phyloP scores from a whole-genome alignment of 1,284 basidiomycete genomes.

The Microstroma glucosiphilum region DNA sequence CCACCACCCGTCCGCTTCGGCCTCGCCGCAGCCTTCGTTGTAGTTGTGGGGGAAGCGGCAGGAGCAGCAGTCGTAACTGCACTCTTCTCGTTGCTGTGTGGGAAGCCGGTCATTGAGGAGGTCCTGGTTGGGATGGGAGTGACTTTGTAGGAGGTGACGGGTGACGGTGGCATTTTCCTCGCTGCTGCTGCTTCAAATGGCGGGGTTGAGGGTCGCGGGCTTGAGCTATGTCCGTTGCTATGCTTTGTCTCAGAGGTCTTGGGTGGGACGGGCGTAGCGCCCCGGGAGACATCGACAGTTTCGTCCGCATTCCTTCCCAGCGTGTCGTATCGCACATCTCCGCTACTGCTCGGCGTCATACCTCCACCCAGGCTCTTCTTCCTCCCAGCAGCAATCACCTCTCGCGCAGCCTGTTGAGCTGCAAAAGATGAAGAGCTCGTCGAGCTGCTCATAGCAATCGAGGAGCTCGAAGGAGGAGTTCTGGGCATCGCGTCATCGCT shows the following conservation, averaged over 20 bases:
- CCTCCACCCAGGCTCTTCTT: neutral
- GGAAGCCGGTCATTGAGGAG: neutral
- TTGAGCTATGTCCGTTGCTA: too few relatives aligned
- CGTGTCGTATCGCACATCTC: too few relatives aligned
- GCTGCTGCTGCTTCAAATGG: too few relatives aligned
- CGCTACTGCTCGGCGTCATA: too few relatives aligned
- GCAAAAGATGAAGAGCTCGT: neutral
- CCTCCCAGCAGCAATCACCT: neutral
- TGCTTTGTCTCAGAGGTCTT: neutral
- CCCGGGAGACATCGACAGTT: too few relatives aligned
- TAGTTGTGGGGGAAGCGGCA: neutral
- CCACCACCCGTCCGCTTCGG: slow-evolving; percentile 29
- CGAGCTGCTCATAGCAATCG: neutral
- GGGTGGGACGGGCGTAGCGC: neutral
- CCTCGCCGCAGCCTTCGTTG: neutral
- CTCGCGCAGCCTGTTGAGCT: neutral
- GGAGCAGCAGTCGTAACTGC: neutral
- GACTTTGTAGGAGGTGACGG: neutral
- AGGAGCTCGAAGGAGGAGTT: neutral
- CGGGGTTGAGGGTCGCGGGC: too few relatives aligned
- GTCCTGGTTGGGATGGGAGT: neutral
- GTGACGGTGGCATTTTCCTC: too few relatives aligned
- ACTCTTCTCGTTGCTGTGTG: neutral
- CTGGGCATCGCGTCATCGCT: neutral
- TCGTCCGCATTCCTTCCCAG: too few relatives aligned